These are phyloP conservation scores for Claviceps spartinae DNA, from an alignment of 2,329 filamentous ascomycete species.

Conservation along the genomic window DNA sequence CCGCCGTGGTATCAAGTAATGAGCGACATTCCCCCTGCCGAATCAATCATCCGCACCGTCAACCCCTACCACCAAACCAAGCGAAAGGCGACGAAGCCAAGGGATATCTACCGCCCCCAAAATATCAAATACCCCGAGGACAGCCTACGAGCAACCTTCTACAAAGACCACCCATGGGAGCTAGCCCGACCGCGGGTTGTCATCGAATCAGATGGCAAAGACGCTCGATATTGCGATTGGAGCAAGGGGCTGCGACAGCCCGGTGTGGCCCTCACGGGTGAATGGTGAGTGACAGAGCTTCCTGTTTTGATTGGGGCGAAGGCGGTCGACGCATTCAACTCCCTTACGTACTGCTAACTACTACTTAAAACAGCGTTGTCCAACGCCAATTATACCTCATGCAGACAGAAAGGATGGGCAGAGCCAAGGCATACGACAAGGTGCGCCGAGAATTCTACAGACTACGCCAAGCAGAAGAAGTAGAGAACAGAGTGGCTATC, in stretches of 20 bases:
- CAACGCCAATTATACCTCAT: conserved; percentile 85
- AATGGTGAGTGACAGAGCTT: conserved; percentile 43
- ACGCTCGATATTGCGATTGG: conserved; percentile 68
- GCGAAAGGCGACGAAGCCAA: conserved; percentile 40
- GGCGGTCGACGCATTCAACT: not conserved
- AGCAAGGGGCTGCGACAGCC: conserved; percentile 58
- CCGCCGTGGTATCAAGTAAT: conserved; percentile 39
- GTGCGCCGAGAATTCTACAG: conserved; percentile 86
- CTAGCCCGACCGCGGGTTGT: conserved; percentile 76
- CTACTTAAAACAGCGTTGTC: conserved; percentile 52
- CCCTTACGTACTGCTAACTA: not conserved
- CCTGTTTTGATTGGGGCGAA: not conserved
- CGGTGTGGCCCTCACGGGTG: conserved; percentile 66
- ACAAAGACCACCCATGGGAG: conserved; percentile 93
- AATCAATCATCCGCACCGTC: conserved; percentile 41
- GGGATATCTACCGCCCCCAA: conserved; percentile 68
- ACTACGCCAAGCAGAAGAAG: conserved; percentile 67
- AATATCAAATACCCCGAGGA: conserved; percentile 74
- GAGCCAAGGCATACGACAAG: conserved; percentile 65
- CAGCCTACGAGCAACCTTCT: conserved; percentile 66
- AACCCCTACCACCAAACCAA: conserved; percentile 31
- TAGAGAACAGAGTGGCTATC: conserved; percentile 66
- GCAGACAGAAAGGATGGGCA: conserved; percentile 45
- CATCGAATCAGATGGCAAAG: conserved; percentile 74
- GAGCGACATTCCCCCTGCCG: conserved; percentile 41